A percentile compares a stretch with the other conserved stretches of the same genome.
Conservation (phyloP, 2,329 filamentous ascomycete genomes). For the Calonectria hawksworthii region DNA sequence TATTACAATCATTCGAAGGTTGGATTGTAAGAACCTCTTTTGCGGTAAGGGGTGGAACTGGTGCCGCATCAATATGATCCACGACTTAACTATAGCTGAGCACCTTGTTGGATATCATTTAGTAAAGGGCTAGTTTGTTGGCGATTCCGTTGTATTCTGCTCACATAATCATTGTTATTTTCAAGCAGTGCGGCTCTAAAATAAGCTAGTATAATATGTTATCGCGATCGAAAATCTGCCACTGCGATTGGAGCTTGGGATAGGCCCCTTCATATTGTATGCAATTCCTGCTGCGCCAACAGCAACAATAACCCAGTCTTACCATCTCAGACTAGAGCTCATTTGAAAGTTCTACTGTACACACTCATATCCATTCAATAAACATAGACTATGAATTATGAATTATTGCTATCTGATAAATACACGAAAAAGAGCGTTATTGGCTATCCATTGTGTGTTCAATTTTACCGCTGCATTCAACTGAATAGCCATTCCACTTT, state of each 20-base stretch:
- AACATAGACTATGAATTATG: not conserved
- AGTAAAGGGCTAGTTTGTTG: not conserved
- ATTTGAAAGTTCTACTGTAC: not conserved
- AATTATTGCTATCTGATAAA: not conserved
- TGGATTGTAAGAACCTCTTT: too few species aligned
- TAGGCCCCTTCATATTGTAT: not conserved
- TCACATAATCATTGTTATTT: not conserved
- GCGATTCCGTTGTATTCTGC: not conserved
- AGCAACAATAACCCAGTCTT: not conserved
- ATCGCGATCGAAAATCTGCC: not conserved
- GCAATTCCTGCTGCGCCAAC: not conserved
- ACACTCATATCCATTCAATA: not conserved
- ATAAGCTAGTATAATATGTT: not conserved
- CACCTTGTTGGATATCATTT: not conserved
- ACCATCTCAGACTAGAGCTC: not conserved
- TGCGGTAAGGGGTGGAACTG: not conserved
- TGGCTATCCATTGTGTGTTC: not conserved
- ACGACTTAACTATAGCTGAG: not conserved
- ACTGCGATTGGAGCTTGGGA: not conserved
- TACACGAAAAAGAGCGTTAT: not conserved
- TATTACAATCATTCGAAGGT: too few species aligned
- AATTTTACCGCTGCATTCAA: not conserved
- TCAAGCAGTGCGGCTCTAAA: not conserved
- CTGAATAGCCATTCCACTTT: not conserved
- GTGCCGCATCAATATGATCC: not conserved